These are phyloP conservation scores for Astrocystis sublimbata DNA, from an alignment of 495 filamentous ascomycete genomes.

Conservation along the genomic window DNA sequence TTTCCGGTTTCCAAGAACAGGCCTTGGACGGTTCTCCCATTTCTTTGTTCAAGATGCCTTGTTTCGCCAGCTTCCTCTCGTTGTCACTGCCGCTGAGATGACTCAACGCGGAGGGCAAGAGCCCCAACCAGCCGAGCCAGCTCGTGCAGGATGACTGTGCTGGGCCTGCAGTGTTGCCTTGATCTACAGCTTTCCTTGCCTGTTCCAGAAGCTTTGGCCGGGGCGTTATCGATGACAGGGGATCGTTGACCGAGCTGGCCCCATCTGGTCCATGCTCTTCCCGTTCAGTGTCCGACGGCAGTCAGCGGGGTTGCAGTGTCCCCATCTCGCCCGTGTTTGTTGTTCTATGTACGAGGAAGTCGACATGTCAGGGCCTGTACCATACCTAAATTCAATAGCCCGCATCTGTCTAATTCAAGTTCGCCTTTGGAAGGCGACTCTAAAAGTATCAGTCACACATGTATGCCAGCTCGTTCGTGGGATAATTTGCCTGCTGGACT, in stretches of 20 bases:
- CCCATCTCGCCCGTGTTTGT: too few relatives aligned
- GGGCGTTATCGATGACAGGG: slow-evolving; percentile 5
- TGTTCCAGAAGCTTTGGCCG: slow-evolving; percentile 17
- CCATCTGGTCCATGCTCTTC: slow-evolving; percentile 15
- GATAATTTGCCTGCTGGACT: background rate
- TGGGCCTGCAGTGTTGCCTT: slow-evolving; percentile 11
- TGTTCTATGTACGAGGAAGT: too few relatives aligned
- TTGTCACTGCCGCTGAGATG: background rate
- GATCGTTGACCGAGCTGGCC: slow-evolving; percentile 8
- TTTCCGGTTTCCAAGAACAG: background rate
- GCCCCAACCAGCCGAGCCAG: too few relatives aligned
- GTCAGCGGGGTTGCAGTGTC: background rate
- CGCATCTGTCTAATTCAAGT: background rate
- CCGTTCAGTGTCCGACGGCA: background rate
- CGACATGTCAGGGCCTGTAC: too few relatives aligned
- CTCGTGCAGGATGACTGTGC: slow-evolving; percentile 11
- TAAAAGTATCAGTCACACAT: background rate
- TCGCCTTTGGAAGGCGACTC: background rate
- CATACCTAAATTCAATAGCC: background rate
- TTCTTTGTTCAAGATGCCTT: background rate
- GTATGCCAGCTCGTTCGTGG: background rate
- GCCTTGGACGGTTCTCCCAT: background rate
- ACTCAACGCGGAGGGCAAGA: too few relatives aligned
- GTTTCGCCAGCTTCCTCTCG: background rate
- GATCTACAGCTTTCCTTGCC: background rate